A percentile compares a stretch with the other conserved stretches of the same genome.
Conservation (phyloP, 495 filamentous ascomycete species). For the Cudoniella acicularis region DNA sequence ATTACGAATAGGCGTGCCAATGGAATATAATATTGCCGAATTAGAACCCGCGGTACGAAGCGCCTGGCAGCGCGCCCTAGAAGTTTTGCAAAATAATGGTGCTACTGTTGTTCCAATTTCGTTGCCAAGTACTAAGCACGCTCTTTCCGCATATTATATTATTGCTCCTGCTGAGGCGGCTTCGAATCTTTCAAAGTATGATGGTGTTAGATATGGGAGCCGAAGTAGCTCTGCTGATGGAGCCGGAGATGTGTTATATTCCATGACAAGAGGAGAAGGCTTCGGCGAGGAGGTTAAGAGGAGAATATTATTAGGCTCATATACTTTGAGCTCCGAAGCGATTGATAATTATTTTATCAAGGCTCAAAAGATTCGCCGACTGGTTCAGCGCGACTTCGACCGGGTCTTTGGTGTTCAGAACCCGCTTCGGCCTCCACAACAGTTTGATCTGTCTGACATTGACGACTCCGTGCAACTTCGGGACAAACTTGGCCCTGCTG, state of each 20-base stretch:
- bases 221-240: conserved; percentile 13
- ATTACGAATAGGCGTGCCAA: conserved; percentile 65
- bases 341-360: conserved; percentile 97
- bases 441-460: conserved; percentile 43
- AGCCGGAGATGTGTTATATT: conserved; percentile 59
- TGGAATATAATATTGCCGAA: conserved; percentile 85
- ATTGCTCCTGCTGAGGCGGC: conserved; percentile 93
- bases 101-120: conserved; percentile 71
- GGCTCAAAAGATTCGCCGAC: conserved; percentile 79
- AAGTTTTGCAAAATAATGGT: conserved; percentile 53
- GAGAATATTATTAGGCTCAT: conserved; percentile 85
- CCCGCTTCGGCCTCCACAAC: conserved; percentile 46
- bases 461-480: conserved; percentile 36
- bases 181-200: conserved; percentile 97
- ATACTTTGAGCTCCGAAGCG: conserved; percentile 82
- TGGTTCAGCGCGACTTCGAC: conserved; percentile 85
- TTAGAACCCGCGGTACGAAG: conserved; percentile 63
- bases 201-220: conserved; percentile 87
- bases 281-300: conserved; percentile 84
- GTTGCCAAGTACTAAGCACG: conserved; percentile 79
- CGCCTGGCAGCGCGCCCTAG: conserved; percentile 63
- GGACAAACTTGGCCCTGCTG: conserved; percentile 41
- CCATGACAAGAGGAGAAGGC: conserved; percentile 62
- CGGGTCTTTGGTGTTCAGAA: conserved; percentile 65
- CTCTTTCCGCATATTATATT: conserved; percentile 90